Conservation (phyloP, 352 stramenopile species). For the Elongisporangium prolatum region DNA sequence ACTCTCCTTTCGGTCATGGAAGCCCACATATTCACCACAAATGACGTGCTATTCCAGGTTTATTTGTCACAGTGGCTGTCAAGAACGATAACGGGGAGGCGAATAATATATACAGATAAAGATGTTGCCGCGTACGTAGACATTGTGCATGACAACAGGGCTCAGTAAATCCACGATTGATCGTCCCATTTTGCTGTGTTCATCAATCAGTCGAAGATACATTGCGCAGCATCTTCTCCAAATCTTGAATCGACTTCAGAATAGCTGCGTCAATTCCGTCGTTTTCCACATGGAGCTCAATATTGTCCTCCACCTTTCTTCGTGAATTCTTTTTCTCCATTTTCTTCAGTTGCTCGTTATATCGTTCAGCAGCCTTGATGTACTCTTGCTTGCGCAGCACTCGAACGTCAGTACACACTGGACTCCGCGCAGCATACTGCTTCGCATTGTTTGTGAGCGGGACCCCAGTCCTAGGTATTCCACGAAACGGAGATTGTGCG, state of each 20-base stretch:
- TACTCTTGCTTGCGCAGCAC: constrained; percentile 33
- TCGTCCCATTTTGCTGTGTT: not conserved
- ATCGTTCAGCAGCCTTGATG: constrained; percentile 38
- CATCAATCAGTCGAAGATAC: not conserved
- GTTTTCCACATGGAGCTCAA: not conserved
- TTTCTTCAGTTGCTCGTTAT: constrained; percentile 22
- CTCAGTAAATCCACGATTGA: not conserved
- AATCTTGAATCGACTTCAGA: constrained; percentile 15
- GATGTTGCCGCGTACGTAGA: too few species aligned
- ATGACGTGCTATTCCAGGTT: too few species aligned
- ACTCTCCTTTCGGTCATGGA: too few species aligned
- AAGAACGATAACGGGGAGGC: too few species aligned
- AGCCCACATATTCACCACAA: too few species aligned
- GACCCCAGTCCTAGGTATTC: constrained; percentile 39
- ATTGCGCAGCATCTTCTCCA: constrained; percentile 4
- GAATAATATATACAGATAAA: too few species aligned
- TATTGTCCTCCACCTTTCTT: not conserved
- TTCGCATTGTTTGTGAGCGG: constrained; percentile 39
- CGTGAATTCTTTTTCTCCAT: not conserved
- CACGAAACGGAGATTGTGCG: constrained; percentile 18
- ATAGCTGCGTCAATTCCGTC: constrained; percentile 17
- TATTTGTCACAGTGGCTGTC: too few species aligned
- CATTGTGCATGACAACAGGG: not conserved
- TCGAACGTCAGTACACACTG: constrained; percentile 46
- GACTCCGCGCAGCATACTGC: constrained; percentile 25